Base-by-base conservation (phyloP, 1,139 yeast genomes). In the Taiozyma sp. region DNA sequence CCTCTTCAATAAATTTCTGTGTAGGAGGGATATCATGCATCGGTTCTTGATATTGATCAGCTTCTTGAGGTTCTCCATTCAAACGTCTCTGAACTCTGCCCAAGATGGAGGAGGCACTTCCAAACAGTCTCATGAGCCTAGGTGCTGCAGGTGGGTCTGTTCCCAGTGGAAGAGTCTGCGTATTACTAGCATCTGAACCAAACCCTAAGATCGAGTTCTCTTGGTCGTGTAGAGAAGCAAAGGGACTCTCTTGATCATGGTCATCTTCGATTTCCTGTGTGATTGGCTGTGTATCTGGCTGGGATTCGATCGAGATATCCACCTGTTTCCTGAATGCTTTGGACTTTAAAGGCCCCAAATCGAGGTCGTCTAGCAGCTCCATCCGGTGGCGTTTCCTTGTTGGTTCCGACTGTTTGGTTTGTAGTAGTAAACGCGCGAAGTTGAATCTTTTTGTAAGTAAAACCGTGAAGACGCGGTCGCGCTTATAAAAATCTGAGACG, bases 11-110 rank as follows among this genome's bases (percentile, higher is more conserved):
- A 37, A 37, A 29, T 37, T 16, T 21, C 39, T 40, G 43, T 22
- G 19, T 40, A n/a, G 16, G 5, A 24, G 43, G 43, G 14, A 9
- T 9, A 8, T 43, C 46, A 13, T 42, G 44, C 24, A 42, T 39
- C 3, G 6, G 13, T 16, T 45, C 16, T 39, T 21, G 29, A 2
- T 40, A 43, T 3, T 34, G 50, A 8, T n/a, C 35, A n/a, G 14
- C 35, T 32, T 46, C 50, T 28, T 43, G 47, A 32, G 48, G 32
- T 42, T 59, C 61, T 10, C 62, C 63, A 32, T 59, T 50, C 30
- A 61, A 49, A 26, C 63, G 58, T 45, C 54, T 57, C 52, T 53
- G 54, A 30, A 60, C 56, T 43, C 50, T 53, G 19, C 53, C 54
- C 3, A 60, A 46, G 3, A 57, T n/a, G 0, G 58, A 49, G 13